These are phyloP conservation scores for Simplicillium aogashimaense DNA, from an alignment of 2,329 filamentous ascomycete species.

Conservation along the genomic window DNA sequence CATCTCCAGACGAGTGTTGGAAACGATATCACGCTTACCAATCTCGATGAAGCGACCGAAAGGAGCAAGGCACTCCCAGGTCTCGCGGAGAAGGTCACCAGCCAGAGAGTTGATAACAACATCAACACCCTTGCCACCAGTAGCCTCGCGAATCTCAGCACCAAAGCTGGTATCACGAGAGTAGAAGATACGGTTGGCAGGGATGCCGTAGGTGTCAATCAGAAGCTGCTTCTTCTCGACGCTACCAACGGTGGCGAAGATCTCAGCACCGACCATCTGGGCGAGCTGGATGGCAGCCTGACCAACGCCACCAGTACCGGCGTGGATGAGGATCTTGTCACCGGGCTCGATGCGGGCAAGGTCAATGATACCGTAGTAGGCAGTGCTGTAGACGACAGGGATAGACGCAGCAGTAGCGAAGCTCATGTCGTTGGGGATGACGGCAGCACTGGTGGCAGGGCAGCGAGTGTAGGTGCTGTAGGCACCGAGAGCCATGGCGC, in stretches of 20 bases:
- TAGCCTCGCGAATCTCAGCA: conserved; percentile 14
- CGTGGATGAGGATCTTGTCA: conserved; percentile 29
- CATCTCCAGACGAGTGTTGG: conserved; percentile 35
- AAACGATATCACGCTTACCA: conserved; percentile 25
- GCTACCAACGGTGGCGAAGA: conserved; percentile 31
- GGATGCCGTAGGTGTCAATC: conserved; percentile 24
- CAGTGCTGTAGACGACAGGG: conserved; percentile 29
- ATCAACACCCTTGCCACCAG: conserved; percentile 50
- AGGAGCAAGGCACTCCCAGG: conserved; percentile 31
- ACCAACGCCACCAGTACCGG: conserved; percentile 26
- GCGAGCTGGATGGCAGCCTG: conserved; percentile 28
- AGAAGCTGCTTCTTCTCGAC: conserved; percentile 27
- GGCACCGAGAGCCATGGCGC: conserved; percentile 28
- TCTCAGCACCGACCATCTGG: conserved; percentile 24
- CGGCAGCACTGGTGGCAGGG: conserved; percentile 19
- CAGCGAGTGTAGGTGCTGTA: conserved; percentile 23
- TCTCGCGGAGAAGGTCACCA: conserved; percentile 29
- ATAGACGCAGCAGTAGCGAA: conserved; percentile 28
- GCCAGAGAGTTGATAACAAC: conserved; percentile 49
- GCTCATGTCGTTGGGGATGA: conserved; percentile 24
- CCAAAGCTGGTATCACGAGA: conserved; percentile 14
- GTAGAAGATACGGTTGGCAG: conserved; percentile 19
- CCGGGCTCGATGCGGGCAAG: conserved; percentile 25
- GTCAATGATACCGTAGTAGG: conserved; percentile 27
- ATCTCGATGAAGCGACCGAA: conserved; percentile 38